Conservation (phyloP, 148 eudicot genomes). For the Heliosperma pusillum region DNA sequence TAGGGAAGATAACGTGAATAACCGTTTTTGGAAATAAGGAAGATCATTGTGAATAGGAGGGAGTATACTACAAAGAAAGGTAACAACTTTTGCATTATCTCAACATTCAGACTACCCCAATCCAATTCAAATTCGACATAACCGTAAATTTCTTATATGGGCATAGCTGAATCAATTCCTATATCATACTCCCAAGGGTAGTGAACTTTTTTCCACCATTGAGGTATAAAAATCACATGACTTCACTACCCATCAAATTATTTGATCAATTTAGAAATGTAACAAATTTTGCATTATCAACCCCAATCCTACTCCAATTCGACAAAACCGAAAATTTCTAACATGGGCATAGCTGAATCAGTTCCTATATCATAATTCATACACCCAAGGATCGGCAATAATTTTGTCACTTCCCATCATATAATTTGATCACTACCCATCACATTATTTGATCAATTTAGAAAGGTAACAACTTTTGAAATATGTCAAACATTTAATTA, state of each 20-base stretch:
- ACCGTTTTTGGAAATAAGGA: no score
- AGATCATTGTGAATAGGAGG: no score
- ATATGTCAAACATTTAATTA: background rate
- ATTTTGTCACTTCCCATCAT: no score
- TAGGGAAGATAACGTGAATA: no score
- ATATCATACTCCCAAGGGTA: background rate
- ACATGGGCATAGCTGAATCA: background rate
- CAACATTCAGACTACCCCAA: slow-evolving; percentile 1
- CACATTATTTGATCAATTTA: no score
- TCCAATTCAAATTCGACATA: background rate
- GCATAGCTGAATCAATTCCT: background rate
- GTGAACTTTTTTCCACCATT: no score
- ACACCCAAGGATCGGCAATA: background rate
- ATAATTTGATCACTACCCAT: no score
- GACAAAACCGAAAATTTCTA: background rate
- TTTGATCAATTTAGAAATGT: no score
- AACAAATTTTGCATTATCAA: background rate
- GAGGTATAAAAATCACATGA: no score
- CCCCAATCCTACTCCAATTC: background rate
- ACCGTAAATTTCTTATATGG: background rate
- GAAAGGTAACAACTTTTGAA: background rate
- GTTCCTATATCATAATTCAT: background rate
- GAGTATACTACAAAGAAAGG: no score
- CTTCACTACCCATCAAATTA: no score
- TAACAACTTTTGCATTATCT: background rate